Evolutionary conservation across 2,329 filamentous ascomycete genomes (phyloP).

Genomic region (Trichoderma gracile): DNA sequence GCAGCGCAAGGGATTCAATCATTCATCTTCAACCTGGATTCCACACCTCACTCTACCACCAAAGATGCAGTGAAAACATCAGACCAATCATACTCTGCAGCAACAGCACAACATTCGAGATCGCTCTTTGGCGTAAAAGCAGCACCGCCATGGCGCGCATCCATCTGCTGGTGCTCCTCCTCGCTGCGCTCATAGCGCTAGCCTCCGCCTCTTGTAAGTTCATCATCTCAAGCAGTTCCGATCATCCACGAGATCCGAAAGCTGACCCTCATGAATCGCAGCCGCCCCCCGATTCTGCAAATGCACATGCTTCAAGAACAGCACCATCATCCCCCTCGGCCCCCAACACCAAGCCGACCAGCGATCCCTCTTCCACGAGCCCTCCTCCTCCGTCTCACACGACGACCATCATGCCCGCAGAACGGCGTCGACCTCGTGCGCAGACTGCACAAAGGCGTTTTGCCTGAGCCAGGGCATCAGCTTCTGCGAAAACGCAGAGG

Average conservation of each 20-base stretch:
- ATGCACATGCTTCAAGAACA: slow-evolving; percentile 70
- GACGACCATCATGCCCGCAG: slow-evolving; percentile 31
- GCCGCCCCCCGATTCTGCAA: slow-evolving; percentile 67
- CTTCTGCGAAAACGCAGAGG: slow-evolving; percentile 63
- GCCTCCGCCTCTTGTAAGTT: slow-evolving; percentile 47
- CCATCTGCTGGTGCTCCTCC: slow-evolving; percentile 40
- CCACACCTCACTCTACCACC: too few species aligned
- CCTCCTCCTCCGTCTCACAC: slow-evolving; percentile 23
- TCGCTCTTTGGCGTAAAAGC: neutral
- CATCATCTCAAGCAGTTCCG: neutral
- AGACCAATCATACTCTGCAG: neutral
- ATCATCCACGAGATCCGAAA: neutral
- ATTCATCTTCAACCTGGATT: too few species aligned
- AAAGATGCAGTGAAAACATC: too few species aligned
- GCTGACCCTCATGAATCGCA: slow-evolving; percentile 34
- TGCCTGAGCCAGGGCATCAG: slow-evolving; percentile 61
- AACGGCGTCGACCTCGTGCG: slow-evolving; percentile 52
- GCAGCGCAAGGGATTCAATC: too few species aligned
- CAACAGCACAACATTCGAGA: neutral
- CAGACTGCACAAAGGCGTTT: slow-evolving; percentile 65
- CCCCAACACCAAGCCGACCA: slow-evolving; percentile 40
- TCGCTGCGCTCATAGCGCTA: slow-evolving; percentile 41
- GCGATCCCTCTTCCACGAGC: slow-evolving; percentile 26
- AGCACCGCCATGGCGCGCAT: slow-evolving; percentile 43
- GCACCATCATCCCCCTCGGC: slow-evolving; percentile 65